Base-by-base conservation (phyloP, 2,329 filamentous ascomycete genomes). In the Plenodomus lindquistii region DNA sequence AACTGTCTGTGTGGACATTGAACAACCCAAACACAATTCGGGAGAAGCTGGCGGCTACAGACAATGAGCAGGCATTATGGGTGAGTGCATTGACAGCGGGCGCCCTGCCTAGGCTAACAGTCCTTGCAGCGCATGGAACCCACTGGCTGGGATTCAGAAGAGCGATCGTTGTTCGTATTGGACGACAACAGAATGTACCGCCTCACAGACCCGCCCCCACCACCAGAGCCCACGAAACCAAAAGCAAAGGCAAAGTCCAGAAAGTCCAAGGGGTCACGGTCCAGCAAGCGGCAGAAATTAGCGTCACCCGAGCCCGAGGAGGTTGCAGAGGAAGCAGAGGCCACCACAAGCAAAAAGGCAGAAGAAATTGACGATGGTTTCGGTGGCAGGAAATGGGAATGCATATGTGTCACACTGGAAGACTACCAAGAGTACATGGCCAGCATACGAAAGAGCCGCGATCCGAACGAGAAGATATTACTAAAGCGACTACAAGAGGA, bases 121-220 rank as follows among this genome's bases (percentile, higher is more conserved):
- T 50, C 44, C 52, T 36, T 61, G 37, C 56, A 80, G 79, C 78
- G 78, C 55, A 91, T 94, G 58, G 89, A 93, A 64, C 87, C 89
- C 0, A 86, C 88, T 54, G 94, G 94, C 9, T 97, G 91, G 85
- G 94, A 99, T 70, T 81, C 85, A 18, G 81, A 96, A 39, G 92
- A 96, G 56, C 86, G 91, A 31, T 86, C 85, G 29, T 96, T 97
- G 68, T 96, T 88, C 65, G 86, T 97, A 2, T 81, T 99, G 3
- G 93, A 97, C 62, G 94, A 99, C 69, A 95, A 97, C 63, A 84
- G 94, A 54, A 79, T 99, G 36, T 99, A 99, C 70, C 88, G 92
- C 46, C 81, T 88, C 52, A 91, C 89, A n/a, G 89, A 96, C 50
- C 81, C 87, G 20, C 83, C 85, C 1, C 78, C 83, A 2, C 81